A percentile compares a stretch with the other conserved stretches of the same genome.
Conservation (phyloP, 306 rosid genomes). For the Glycyrrhiza uralensis region DNA sequence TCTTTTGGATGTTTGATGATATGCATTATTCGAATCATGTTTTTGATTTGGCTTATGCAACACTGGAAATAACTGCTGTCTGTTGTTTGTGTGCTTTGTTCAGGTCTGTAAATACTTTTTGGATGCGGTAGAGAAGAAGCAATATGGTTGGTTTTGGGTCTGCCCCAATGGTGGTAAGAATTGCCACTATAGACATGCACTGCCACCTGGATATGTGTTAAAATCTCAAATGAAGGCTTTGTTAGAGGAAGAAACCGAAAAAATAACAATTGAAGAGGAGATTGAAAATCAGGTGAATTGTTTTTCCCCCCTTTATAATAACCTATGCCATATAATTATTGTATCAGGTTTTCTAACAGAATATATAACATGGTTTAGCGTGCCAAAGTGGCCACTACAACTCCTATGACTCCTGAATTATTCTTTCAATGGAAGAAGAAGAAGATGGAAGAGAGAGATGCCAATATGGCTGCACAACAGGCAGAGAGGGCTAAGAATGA, state of each 20-base stretch:
- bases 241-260: conserved; percentile 71
- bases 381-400: conserved; percentile 58
- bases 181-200: conserved; percentile 97
- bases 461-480: conserved; percentile 78
- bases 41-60: background rate
- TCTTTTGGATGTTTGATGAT: background rate
- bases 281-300: conserved; percentile 80
- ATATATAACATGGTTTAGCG: conserved; percentile 48
- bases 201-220: conserved; percentile 87
- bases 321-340: background rate
- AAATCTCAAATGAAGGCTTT: conserved; percentile 99
- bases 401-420: conserved; percentile 85
- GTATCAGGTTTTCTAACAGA: conserved; percentile 20
- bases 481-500: conserved; percentile 98
- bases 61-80: background rate
- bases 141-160: conserved; percentile 94
- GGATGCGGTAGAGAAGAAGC: conserved; percentile 97
- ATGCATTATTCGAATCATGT: conserved; percentile 10
- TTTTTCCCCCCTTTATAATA: background rate
- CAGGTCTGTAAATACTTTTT: conserved; percentile 57
- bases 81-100: conserved; percentile 5
- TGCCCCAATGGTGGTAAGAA: conserved; percentile 91
- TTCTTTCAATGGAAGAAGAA: conserved; percentile 89
- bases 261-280: conserved; percentile 81
- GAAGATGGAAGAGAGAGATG: conserved; percentile 84